A percentile compares a stretch with the other conserved stretches of the same genome.
These are phyloP conservation scores for Phytophthora pisi DNA, from an alignment of 352 stramenopile species.

Conservation along the genomic window DNA sequence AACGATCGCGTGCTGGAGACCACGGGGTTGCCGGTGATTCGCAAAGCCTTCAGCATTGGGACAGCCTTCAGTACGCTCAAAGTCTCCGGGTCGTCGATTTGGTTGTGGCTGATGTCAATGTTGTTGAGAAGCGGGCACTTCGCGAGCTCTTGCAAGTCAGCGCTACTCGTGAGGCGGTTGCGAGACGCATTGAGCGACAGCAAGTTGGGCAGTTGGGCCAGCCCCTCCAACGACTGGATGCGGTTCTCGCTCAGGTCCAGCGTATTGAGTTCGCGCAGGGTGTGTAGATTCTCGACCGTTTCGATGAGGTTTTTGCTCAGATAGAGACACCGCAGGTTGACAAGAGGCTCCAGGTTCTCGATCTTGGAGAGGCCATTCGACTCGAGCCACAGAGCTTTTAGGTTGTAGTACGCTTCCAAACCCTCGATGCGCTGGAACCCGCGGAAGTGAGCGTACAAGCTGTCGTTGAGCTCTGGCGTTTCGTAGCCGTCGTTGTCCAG, in stretches of 20 bases:
- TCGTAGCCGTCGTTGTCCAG: constrained; percentile 94
- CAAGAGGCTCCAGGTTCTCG: constrained; percentile 75
- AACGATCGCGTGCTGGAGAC: constrained; percentile 93
- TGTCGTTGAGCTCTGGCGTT: constrained; percentile 95
- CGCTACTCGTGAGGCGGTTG: constrained; percentile 83
- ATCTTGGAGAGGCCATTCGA: constrained; percentile 93
- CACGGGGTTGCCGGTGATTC: constrained; percentile 91
- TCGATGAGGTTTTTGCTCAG: constrained; percentile 94
- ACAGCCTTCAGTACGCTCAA: constrained; percentile 86
- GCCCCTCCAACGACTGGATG: constrained; percentile 82
- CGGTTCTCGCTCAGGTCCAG: constrained; percentile 94
- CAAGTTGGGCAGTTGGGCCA: constrained; percentile 78
- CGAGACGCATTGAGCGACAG: constrained; percentile 91
- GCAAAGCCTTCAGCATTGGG: constrained; percentile 75
- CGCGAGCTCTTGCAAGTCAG: constrained; percentile 78
- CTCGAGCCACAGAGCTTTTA: constrained; percentile 96
- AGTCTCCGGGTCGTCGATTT: constrained; percentile 76
- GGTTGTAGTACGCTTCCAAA: constrained; percentile 91
- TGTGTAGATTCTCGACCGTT: constrained; percentile 72
- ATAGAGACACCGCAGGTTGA: constrained; percentile 91
- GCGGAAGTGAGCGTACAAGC: constrained; percentile 93
- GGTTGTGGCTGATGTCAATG: constrained; percentile 94
- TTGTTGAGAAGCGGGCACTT: constrained; percentile 82
- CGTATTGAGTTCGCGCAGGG: constrained; percentile 84
- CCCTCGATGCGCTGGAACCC: constrained; percentile 95